Evolutionary conservation across 1,284 basidiomycete species (phyloP).

Genomic region (Apiotrichum domesticum): DNA sequence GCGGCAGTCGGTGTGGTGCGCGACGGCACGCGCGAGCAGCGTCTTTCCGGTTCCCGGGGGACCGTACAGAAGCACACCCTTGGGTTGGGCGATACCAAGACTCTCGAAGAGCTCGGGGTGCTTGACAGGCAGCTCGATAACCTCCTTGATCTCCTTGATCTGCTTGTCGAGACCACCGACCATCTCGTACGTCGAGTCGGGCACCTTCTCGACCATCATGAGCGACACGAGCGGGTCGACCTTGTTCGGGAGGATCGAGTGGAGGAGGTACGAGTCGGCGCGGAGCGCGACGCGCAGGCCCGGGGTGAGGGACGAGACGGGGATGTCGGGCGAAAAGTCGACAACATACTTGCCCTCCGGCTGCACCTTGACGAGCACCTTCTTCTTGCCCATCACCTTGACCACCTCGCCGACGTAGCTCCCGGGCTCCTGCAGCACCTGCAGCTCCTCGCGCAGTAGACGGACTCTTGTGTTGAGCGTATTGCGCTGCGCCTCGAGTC

Average conservation of each 20-base stretch:
- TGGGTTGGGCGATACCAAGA: constrained; percentile 94
- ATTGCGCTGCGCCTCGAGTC: constrained; percentile 94
- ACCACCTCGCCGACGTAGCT: constrained; percentile 97
- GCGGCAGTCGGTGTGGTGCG: constrained; percentile 96
- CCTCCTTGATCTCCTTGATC: constrained; percentile 99
- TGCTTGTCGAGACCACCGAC: constrained; percentile 96
- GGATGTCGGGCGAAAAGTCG: constrained; percentile 85
- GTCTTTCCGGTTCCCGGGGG: constrained; percentile 98
- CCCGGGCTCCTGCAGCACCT: constrained; percentile 91
- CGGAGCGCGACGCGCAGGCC: constrained; percentile 90
- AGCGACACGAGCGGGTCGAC: constrained; percentile 90
- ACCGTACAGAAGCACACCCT: constrained; percentile 92
- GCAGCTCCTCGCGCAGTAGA: constrained; percentile 84
- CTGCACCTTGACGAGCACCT: constrained; percentile 96
- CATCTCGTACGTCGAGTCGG: constrained; percentile 99
- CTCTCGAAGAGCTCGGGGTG: constrained; percentile 96
- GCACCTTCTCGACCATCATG: constrained; percentile 99
- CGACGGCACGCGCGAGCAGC: constrained; percentile 84
- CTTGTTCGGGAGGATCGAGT: constrained; percentile 92
- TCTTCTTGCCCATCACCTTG: constrained; percentile 99
- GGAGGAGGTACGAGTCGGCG: constrained; percentile 90
- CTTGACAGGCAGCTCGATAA: constrained; percentile 96
- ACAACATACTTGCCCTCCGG: constrained; percentile 99
- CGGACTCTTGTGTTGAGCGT: constrained; percentile 90
- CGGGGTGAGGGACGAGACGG: constrained; percentile 71